phyloP scores from a whole-genome alignment of 2,329 filamentous ascomycete species.

The Trichoderma harzianum region DNA sequence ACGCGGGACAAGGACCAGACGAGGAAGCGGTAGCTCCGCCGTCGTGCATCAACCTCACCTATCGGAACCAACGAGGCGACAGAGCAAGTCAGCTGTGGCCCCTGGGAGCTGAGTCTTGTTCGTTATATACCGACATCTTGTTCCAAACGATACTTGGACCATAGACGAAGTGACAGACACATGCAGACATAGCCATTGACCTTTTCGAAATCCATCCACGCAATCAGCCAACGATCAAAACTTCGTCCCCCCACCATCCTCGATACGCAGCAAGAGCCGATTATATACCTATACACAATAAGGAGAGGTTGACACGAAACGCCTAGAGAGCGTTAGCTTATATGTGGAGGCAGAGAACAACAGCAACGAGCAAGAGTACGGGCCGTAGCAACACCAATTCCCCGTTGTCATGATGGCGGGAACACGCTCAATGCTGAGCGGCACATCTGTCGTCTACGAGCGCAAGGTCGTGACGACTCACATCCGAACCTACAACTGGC shows the following conservation, averaged over 20 bases:
- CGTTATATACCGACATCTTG: slow-evolving; percentile 8
- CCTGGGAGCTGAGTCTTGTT: neutral
- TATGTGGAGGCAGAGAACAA: neutral
- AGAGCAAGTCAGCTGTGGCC: slow-evolving; percentile 13
- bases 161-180: neutral
- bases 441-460: slow-evolving; percentile 43
- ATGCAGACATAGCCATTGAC: neutral
- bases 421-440: slow-evolving; percentile 26
- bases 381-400: neutral
- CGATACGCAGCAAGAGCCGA: neutral
- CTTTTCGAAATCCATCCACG: neutral
- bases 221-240: neutral
- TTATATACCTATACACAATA: neutral
- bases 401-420: slow-evolving; percentile 3
- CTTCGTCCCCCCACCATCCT: neutral
- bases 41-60: neutral
- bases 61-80: slow-evolving; percentile 7
- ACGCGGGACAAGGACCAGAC: neutral
- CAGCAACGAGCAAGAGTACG: neutral
- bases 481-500: slow-evolving; percentile 64
- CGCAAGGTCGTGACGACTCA: slow-evolving; percentile 39
- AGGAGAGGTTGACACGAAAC: neutral
- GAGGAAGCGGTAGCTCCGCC: slow-evolving; percentile 2
- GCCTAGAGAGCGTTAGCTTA: neutral
- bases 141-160: neutral